Percentiles rank a stretch among this genome's conserved stretches.
phyloP scores from a whole-genome alignment of 371 early-diverging fungal genomes.

The Haplosporangium sp. region DNA sequence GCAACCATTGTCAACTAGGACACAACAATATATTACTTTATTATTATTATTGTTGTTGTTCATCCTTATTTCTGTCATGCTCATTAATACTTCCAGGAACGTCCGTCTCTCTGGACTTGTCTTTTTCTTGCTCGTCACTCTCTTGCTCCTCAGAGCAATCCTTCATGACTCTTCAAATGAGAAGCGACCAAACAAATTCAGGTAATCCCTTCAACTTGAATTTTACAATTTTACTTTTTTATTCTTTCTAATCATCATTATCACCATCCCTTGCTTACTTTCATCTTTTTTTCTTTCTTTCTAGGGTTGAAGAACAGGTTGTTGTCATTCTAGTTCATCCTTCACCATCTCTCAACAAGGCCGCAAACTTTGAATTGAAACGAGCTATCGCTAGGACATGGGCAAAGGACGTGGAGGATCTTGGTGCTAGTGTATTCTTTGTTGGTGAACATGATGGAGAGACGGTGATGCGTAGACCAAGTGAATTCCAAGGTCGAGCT shows the following conservation, averaged over 20 bases:
- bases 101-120: slow-evolving; percentile 14
- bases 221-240: too few species aligned
- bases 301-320: slow-evolving; percentile 35
- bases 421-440: slow-evolving; percentile 44
- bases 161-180: slow-evolving; percentile 11
- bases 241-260: not conserved
- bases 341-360: slow-evolving; percentile 30
- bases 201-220: slow-evolving; percentile 7
- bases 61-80: not conserved
- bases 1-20: too few species aligned
- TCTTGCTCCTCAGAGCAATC: slow-evolving; percentile 23
- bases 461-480: slow-evolving; percentile 38
- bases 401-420: slow-evolving; percentile 49
- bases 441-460: slow-evolving; percentile 47
- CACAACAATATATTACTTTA: too few species aligned
- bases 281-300: not conserved
- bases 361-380: slow-evolving; percentile 44
- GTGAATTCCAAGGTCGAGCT: slow-evolving; percentile 41
- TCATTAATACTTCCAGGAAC: slow-evolving; percentile 1
- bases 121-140: not conserved
- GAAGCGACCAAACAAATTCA: slow-evolving; percentile 10
- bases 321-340: slow-evolving; percentile 46
- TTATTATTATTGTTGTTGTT: too few species aligned
- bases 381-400: slow-evolving; percentile 48
- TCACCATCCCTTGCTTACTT: not conserved